Conservation (phyloP, 208 protist genomes). For the Tritrichomonas musculus region DNA sequence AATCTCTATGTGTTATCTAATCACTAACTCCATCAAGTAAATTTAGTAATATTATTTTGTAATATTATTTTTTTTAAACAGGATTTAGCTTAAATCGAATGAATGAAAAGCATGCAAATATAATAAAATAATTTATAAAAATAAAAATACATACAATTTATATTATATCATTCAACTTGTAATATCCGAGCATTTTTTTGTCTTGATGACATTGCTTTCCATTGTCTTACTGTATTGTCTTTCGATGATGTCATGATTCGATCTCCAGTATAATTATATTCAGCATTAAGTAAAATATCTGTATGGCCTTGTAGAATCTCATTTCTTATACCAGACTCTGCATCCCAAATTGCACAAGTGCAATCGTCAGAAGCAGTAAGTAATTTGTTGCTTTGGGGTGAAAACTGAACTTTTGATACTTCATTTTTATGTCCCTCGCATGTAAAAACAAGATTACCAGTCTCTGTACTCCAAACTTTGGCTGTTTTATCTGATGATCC, state of each 20-base stretch:
- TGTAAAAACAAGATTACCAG: neutral
- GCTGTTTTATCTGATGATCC: neutral
- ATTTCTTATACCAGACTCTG: neutral
- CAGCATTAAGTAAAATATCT: neutral
- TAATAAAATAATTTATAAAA: neutral
- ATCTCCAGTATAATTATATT: neutral
- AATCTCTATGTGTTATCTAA: too few species aligned
- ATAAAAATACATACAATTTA: neutral
- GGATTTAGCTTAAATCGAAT: too few species aligned
- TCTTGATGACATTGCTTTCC: neutral
- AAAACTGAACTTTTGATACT: neutral
- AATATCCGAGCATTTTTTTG: neutral
- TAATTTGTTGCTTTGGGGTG: neutral
- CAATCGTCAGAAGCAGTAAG: neutral
- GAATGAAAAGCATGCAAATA: neutral
- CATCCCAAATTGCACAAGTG: neutral
- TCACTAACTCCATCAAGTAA: too few species aligned
- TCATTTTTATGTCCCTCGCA: neutral
- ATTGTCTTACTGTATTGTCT: neutral
- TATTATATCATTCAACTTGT: neutral
- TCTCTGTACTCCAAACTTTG: neutral
- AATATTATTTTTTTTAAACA: too few species aligned
- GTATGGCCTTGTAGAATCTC: neutral
- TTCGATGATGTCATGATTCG: neutral
- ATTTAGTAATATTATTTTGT: too few species aligned